Conservation (phyloP, 768 basidiomycete species). For the Hortiboletus campestris region DNA sequence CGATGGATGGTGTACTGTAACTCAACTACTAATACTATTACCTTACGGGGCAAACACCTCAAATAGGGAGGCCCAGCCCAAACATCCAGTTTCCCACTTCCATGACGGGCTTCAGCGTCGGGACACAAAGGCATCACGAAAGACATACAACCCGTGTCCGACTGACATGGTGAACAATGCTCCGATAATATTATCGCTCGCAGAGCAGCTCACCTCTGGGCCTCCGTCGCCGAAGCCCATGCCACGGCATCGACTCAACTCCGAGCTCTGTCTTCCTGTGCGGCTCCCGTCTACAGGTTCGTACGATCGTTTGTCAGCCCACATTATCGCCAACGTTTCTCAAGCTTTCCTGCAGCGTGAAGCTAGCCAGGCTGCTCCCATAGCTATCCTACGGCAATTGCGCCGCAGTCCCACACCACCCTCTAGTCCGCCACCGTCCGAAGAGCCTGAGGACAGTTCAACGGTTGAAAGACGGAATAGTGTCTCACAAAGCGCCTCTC, state of each 20-base stretch:
- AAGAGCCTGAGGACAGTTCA: constrained; percentile 16
- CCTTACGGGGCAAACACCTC: neutral
- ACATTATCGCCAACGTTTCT: constrained; percentile 25
- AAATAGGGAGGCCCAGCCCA: constrained; percentile 1
- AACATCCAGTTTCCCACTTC: constrained; percentile 3
- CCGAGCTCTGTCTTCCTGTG: constrained; percentile 61
- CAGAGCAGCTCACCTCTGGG: constrained; percentile 24
- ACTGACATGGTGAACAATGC: constrained; percentile 55
- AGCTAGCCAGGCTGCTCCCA: constrained; percentile 57
- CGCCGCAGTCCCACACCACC: constrained; percentile 44
- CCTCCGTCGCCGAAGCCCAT: constrained; percentile 17
- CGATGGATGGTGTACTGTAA: neutral
- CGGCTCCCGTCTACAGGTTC: constrained; percentile 67
- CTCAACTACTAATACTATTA: neutral
- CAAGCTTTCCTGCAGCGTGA: constrained; percentile 72
- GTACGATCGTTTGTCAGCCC: constrained; percentile 21
- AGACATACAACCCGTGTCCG: constrained; percentile 1
- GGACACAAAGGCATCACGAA: neutral
- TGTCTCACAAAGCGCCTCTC: constrained; percentile 19
- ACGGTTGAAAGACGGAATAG: constrained; percentile 11
- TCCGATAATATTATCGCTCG: constrained; percentile 29
- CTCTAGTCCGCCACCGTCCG: constrained; percentile 19
- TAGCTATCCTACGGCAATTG: constrained; percentile 54
- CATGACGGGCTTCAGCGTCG: constrained; percentile 8
- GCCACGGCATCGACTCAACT: constrained; percentile 41